Conservation (phyloP, 345 rosid genomes). For the thale cress (Arabidopsis thaliana) region DNA sequence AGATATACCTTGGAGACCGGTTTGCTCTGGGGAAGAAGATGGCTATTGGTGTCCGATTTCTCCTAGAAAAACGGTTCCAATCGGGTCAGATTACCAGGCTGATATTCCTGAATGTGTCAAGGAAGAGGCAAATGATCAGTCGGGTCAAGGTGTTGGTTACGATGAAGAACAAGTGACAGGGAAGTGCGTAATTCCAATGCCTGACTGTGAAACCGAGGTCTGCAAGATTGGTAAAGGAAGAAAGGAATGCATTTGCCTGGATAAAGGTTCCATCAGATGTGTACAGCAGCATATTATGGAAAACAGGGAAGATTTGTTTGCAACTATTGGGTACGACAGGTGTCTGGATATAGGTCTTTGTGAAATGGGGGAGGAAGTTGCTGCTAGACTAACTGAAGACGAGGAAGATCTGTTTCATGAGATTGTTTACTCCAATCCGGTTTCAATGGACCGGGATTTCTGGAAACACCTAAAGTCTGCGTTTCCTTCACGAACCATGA, state of each 20-base stretch:
- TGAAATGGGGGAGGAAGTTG: conserved; percentile 84
- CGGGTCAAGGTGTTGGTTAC: conserved; percentile 27
- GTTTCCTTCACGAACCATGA: conserved; percentile 63
- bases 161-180: conserved; percentile 50
- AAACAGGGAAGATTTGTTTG: conserved; percentile 59
- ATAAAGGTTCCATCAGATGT: conserved; percentile 69
- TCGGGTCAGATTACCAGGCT: conserved; percentile 68
- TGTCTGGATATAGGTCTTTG: conserved; percentile 60
- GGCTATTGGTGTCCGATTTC: conserved; percentile 43
- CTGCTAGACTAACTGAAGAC: conserved; percentile 61
- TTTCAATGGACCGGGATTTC: conserved; percentile 60
- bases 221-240: conserved; percentile 50
- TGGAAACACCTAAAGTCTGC: conserved; percentile 66
- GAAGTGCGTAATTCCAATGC: conserved; percentile 59
- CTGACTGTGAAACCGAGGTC: conserved; percentile 38
- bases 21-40: conserved; percentile 41
- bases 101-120: conserved; percentile 53
- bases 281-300: conserved; percentile 67
- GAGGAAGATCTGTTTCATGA: conserved; percentile 68
- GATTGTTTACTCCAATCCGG: conserved; percentile 66
- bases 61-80: conserved; percentile 53
- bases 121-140: conserved; percentile 31
- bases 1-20: conserved; percentile 45
- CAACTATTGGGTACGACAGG: conserved; percentile 61
- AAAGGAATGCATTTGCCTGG: conserved; percentile 59